A percentile compares a stretch with the other conserved stretches of the same genome.
phyloP scores from a whole-genome alignment of 2,329 filamentous ascomycete genomes.

The Aotearoamyces nothofagi region DNA sequence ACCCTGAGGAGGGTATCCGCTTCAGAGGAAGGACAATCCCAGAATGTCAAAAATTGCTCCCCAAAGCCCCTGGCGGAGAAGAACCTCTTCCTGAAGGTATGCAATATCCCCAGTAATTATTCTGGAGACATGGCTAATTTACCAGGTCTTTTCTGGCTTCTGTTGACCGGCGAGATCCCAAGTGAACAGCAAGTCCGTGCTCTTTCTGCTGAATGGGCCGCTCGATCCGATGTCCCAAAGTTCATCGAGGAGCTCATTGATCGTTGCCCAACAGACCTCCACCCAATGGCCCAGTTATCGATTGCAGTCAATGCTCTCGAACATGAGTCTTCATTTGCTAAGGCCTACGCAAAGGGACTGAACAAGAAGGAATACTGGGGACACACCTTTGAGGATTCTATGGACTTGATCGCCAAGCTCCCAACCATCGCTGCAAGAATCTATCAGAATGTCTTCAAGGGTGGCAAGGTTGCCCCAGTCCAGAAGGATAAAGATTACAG shows the following conservation, averaged over 20 bases:
- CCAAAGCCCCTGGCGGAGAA: slow-evolving; percentile 90
- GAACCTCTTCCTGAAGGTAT: slow-evolving; percentile 91
- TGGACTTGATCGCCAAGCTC: slow-evolving; percentile 99
- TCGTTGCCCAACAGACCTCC: slow-evolving; percentile 95
- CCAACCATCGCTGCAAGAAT: slow-evolving; percentile 96
- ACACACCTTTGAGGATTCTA: slow-evolving; percentile 98
- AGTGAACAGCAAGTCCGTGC: slow-evolving; percentile 97
- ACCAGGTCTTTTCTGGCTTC: slow-evolving; percentile 94
- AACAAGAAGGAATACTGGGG: slow-evolving; percentile 99
- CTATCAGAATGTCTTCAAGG: slow-evolving; percentile 99
- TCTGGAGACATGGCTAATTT: slow-evolving; percentile 2
- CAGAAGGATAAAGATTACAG: slow-evolving; percentile 99
- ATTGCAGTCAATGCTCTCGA: slow-evolving; percentile 95
- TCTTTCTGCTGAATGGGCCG: slow-evolving; percentile 96
- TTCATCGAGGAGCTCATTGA: slow-evolving; percentile 99
- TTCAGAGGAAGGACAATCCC: slow-evolving; percentile 99
- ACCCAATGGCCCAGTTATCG: slow-evolving; percentile 99
- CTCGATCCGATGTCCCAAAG: slow-evolving; percentile 90
- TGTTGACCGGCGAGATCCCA: slow-evolving; percentile 94
- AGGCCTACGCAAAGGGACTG: slow-evolving; percentile 97
- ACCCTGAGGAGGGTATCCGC: slow-evolving; percentile 96
- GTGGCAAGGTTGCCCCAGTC: slow-evolving; percentile 89
- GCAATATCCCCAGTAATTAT: slow-evolving; percentile 1
- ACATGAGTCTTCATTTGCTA: slow-evolving; percentile 94
- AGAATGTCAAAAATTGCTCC: slow-evolving; percentile 93